A percentile compares a stretch with the other conserved stretches of the same genome.
Conservation (phyloP, 352 stramenopile genomes). For the Plasmopara halstedii region DNA sequence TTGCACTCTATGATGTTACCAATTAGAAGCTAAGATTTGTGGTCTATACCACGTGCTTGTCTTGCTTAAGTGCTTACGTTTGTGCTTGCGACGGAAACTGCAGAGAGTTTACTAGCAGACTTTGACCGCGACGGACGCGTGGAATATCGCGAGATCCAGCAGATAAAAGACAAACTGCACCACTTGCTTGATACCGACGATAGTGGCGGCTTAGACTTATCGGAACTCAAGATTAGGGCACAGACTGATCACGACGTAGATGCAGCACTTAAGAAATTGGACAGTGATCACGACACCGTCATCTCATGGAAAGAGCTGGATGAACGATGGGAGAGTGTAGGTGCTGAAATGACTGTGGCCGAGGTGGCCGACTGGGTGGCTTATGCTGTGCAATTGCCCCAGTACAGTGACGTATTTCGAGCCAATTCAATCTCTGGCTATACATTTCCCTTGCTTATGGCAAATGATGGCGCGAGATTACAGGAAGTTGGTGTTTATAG, state of each 20-base stretch:
- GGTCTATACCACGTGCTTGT: constrained; percentile 1
- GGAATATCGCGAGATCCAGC: constrained; percentile 63
- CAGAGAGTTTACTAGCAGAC: constrained; percentile 70
- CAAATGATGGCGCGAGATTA: constrained; percentile 61
- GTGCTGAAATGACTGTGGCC: constrained; percentile 79
- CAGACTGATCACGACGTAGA: constrained; percentile 56
- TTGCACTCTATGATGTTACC: not conserved
- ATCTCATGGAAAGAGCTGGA: constrained; percentile 81
- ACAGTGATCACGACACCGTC: constrained; percentile 68
- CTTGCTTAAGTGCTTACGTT: constrained; percentile 23
- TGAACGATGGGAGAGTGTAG: constrained; percentile 67
- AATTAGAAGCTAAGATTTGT: not conserved
- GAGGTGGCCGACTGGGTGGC: constrained; percentile 80
- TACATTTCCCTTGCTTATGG: constrained; percentile 82
- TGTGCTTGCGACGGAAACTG: constrained; percentile 22
- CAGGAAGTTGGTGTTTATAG: constrained; percentile 66
- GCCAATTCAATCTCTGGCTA: constrained; percentile 79
- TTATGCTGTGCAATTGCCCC: constrained; percentile 70
- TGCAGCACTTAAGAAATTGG: constrained; percentile 65
- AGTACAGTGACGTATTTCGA: constrained; percentile 75
- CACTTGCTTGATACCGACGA: constrained; percentile 71
- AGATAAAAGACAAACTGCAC: constrained; percentile 78
- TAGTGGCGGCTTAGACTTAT: constrained; percentile 64
- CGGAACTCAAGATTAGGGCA: constrained; percentile 53
- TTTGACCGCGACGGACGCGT: constrained; percentile 75